These are phyloP conservation scores for Rhizopogon salebrosus DNA, from an alignment of 768 basidiomycete species.

Conservation along the genomic window DNA sequence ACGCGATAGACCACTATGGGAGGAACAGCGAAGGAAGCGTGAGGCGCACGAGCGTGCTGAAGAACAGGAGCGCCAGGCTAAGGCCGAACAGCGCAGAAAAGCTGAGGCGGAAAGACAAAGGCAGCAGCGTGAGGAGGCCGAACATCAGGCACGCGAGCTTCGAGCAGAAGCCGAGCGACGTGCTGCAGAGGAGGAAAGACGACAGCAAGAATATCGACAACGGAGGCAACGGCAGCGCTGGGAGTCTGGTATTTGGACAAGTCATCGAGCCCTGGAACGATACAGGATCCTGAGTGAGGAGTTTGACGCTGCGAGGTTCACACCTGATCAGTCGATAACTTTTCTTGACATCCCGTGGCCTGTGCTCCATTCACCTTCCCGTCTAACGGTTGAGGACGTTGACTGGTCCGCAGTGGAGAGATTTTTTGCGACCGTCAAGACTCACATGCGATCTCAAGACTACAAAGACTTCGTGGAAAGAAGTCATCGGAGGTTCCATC, in stretches of 20 bases:
- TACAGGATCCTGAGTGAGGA: constrained; percentile 55
- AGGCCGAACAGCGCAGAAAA: constrained; percentile 27
- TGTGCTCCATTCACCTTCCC: constrained; percentile 47
- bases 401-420: constrained; percentile 67
- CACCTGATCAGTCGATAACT: constrained; percentile 43
- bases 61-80: constrained; percentile 33
- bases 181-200: constrained; percentile 29
- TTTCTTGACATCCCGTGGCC: constrained; percentile 76
- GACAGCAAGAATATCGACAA: constrained; percentile 35
- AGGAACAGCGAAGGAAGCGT: constrained; percentile 45
- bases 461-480: constrained; percentile 64
- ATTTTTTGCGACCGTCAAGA: constrained; percentile 56
- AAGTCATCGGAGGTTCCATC: constrained; percentile 72
- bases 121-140: constrained; percentile 20
- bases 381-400: constrained; percentile 57
- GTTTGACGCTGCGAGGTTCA: constrained; percentile 62
- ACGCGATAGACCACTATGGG: constrained; percentile 57
- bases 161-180: constrained; percentile 25
- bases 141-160: constrained; percentile 16
- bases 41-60: constrained; percentile 37
- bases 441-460: constrained; percentile 52
- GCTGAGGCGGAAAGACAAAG: constrained; percentile 26
- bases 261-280: constrained; percentile 62
- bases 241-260: constrained; percentile 59
- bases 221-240: constrained; percentile 49